Conservation (phyloP, 208 protist species). For the Leishmania aethiopica region DNA sequence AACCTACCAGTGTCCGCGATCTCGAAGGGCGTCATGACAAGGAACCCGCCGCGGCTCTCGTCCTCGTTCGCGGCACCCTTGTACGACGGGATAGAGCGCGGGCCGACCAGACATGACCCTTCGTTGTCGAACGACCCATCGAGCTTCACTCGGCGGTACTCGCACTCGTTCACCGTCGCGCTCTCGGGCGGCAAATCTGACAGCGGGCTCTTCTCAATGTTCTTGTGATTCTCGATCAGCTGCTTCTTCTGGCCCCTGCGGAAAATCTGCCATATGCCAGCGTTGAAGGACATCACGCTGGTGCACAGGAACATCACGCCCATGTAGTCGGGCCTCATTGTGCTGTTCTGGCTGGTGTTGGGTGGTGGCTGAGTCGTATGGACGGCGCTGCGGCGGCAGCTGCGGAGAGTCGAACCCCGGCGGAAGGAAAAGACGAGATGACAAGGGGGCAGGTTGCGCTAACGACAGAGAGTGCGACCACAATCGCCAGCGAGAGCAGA, state of each 20-base stretch:
- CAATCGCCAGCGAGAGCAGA: not conserved
- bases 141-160: conserved; percentile 63
- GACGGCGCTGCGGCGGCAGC: not conserved
- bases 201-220: conserved; percentile 63
- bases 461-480: not conserved
- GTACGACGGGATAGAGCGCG: conserved; percentile 81
- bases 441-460: not conserved
- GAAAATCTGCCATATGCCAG: conserved; percentile 86
- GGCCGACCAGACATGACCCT: conserved; percentile 81
- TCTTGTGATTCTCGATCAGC: conserved; percentile 84
- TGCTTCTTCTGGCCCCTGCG: conserved; percentile 76
- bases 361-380: conserved; percentile 2
- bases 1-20: conserved; percentile 64
- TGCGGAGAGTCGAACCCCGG: not conserved
- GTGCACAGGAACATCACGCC: conserved; percentile 79
- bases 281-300: conserved; percentile 87
- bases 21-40: conserved; percentile 87
- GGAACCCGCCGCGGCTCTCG: conserved; percentile 84
- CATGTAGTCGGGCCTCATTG: conserved; percentile 89
- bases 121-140: conserved; percentile 88
- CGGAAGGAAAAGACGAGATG: not conserved
- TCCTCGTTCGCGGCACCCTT: conserved; percentile 73
- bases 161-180: conserved; percentile 55
- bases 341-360: not conserved
- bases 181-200: conserved; percentile 46